Conservation (phyloP, 306 rosid species). For the Dalbergia cochinchinensis region DNA sequence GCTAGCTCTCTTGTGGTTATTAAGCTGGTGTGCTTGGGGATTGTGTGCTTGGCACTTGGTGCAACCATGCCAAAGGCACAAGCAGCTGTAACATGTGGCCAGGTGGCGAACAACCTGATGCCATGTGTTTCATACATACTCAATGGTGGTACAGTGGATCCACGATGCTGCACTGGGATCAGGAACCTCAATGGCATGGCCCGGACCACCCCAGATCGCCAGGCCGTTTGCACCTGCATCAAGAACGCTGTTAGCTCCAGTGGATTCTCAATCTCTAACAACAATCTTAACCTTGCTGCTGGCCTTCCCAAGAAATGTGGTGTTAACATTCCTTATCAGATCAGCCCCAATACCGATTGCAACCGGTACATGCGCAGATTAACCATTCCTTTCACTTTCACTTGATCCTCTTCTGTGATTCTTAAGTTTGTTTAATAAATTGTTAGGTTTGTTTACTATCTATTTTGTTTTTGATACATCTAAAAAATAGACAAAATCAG, state of each 20-base stretch:
- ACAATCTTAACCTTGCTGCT: slow-evolving; percentile 50
- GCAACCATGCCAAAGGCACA: slow-evolving; percentile 37
- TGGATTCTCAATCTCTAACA: slow-evolving; percentile 36
- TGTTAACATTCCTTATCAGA: slow-evolving; percentile 68
- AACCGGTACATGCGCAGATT: slow-evolving; percentile 13
- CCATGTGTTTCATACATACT: slow-evolving; percentile 57
- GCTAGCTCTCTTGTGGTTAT: slow-evolving; percentile 35
- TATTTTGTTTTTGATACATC: too few relatives aligned
- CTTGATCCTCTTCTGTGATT: too few relatives aligned
- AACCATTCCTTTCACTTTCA: too few relatives aligned
- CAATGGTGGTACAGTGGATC: slow-evolving; percentile 24
- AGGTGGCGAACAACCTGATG: slow-evolving; percentile 40
- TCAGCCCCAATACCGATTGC: slow-evolving; percentile 71
- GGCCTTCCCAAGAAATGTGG: slow-evolving; percentile 57
- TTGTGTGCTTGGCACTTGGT: slow-evolving; percentile 43
- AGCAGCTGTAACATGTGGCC: slow-evolving; percentile 50
- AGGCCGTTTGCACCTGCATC: slow-evolving; percentile 60
- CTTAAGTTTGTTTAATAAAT: too few relatives aligned
- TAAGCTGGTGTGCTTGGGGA: slow-evolving; percentile 39
- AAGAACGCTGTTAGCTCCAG: slow-evolving; percentile 46
- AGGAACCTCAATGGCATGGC: slow-evolving; percentile 50
- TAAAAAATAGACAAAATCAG: too few relatives aligned
- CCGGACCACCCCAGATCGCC: slow-evolving; percentile 62
- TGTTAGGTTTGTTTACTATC: too few relatives aligned
- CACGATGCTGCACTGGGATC: slow-evolving; percentile 61